phyloP scores from a whole-genome alignment of 1,284 basidiomycete genomes.

The Afroboletus lepidellus region DNA sequence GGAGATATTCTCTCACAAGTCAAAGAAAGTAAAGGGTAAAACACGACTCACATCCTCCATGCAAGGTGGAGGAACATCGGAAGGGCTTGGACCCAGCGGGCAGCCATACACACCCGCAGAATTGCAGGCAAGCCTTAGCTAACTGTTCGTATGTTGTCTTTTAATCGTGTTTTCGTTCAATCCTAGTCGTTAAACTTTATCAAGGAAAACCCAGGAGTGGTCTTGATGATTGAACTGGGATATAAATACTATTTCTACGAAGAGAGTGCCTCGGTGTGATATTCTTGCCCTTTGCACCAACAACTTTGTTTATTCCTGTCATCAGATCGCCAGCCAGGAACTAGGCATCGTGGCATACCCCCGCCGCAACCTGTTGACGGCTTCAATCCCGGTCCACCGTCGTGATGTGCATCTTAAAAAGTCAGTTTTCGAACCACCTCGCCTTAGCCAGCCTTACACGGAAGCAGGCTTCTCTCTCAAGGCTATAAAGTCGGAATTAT shows the following conservation, averaged over 20 bases:
- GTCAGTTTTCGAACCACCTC: slow-evolving; percentile 39
- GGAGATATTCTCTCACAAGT: slow-evolving; percentile 46
- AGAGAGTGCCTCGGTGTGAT: slow-evolving; percentile 71
- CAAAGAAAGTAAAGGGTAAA: slow-evolving; percentile 35
- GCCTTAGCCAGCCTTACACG: background rate
- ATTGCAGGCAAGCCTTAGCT: slow-evolving; percentile 57
- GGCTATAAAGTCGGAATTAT: slow-evolving; percentile 92
- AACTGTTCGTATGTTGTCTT: background rate
- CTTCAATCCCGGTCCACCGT: slow-evolving; percentile 81
- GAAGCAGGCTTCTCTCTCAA: slow-evolving; percentile 71
- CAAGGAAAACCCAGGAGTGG: slow-evolving; percentile 66
- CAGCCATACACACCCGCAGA: slow-evolving; percentile 81
- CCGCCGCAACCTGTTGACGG: slow-evolving; percentile 79
- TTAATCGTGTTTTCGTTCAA: slow-evolving; percentile 1
- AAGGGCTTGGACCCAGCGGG: slow-evolving; percentile 74
- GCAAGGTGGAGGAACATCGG: slow-evolving; percentile 41
- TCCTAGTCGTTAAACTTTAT: slow-evolving; percentile 55
- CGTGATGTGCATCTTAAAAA: slow-evolving; percentile 87
- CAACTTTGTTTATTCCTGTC: slow-evolving; percentile 16
- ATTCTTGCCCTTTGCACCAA: background rate
- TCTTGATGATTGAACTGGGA: slow-evolving; percentile 86
- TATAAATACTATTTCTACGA: slow-evolving; percentile 90
- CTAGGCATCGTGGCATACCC: slow-evolving; percentile 81
- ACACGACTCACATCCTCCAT: slow-evolving; percentile 12
- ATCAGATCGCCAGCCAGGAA: slow-evolving; percentile 72